Evolutionary conservation across 345 rosid species (phyloP), one percentile per base, ranked within the genome.

Genomic region (Linum tenue): DNA sequence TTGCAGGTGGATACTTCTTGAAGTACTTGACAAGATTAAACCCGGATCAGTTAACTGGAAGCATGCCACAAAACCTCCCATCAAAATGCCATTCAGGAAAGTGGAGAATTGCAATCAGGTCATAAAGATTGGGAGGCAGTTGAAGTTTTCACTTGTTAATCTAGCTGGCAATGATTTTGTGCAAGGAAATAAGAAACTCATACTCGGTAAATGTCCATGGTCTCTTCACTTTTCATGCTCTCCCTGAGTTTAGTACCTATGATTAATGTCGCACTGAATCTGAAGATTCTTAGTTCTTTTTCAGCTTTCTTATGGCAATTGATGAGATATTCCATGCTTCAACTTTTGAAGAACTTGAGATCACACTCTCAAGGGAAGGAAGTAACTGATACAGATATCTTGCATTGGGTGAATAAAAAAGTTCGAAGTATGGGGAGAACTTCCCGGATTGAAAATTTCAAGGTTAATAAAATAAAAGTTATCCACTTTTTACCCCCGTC

Each of bases 91-190:
- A 8, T 88, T 92, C 61, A 85, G 92, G 79, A 90, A 88, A 78
- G 92, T 92, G 53, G 99, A 92, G 71, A 92, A 92, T 73, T 90
- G 95, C 81, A 92, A 92, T 76, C 97, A 92, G 82, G 96, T 88
- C 37, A 75, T 92, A 69, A 78, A 69, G 80, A 88, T 90, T 39
- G 97, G 97, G 65, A 83, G 76, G 79, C 80, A 83, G 68, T 57
- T 92, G 82, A 86, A 75, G 50, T 85, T 92, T 69, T 90, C 99
- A 14, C 78, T 92, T 0, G 94, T 90, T 39, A 92, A 92, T 77
- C 87, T 90, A 14, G 91, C 81, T 53, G 99, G 97, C 70, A 90
- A 90, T 71, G 97, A 92, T 74, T 73, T 92, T 56, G 99, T 92
- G 35, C 90, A 84, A 78, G 98, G 97, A 83, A 92, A 90, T 66